Evolutionary conservation across 192 early-diverging fungal genomes (phyloP).

Genomic region (Coemansia sp.): DNA sequence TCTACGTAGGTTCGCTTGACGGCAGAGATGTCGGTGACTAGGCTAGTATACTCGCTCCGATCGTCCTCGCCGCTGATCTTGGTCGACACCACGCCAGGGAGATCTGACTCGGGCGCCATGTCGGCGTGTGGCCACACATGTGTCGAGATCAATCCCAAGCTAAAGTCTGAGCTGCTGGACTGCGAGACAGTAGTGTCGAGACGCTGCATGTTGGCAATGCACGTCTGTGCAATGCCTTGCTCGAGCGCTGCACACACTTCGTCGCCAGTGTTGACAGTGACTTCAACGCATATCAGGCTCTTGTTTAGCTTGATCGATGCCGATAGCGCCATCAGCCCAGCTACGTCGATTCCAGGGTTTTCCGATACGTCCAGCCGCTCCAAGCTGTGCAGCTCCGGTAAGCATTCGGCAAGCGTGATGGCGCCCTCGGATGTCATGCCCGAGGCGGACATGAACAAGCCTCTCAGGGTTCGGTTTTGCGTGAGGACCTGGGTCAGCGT

Average conservation of each 20-base stretch:
- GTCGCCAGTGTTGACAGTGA: conserved; percentile 56
- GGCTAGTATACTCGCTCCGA: conserved; percentile 26
- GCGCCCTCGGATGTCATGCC: conserved; percentile 70
- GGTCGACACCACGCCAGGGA: conserved; percentile 24
- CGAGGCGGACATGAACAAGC: conserved; percentile 62
- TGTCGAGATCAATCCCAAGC: conserved; percentile 19
- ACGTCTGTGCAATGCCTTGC: conserved; percentile 51
- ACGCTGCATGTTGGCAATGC: conserved; percentile 55
- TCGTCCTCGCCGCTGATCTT: conserved; percentile 36
- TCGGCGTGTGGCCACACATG: conserved; percentile 32
- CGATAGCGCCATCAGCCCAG: conserved; percentile 78
- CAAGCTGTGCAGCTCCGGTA: conserved; percentile 70
- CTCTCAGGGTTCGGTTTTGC: conserved; percentile 61
- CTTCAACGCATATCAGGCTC: conserved; percentile 68
- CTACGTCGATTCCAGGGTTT: conserved; percentile 73
- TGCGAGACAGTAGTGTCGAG: conserved; percentile 17
- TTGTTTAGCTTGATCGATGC: conserved; percentile 77
- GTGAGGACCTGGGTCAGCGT: conserved; percentile 51
- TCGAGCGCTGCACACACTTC: conserved; percentile 52
- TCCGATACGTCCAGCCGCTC: conserved; percentile 70
- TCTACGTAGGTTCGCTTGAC: conserved; percentile 21
- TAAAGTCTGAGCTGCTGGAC: conserved; percentile 21
- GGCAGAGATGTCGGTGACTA: conserved; percentile 37
- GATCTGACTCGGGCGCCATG: conserved; percentile 22
- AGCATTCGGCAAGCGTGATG: conserved; percentile 75